Percentiles rank a stretch among this genome's conserved stretches.
phyloP scores from a whole-genome alignment of 148 eudicot species.

The Camellia lanceoleosa region DNA sequence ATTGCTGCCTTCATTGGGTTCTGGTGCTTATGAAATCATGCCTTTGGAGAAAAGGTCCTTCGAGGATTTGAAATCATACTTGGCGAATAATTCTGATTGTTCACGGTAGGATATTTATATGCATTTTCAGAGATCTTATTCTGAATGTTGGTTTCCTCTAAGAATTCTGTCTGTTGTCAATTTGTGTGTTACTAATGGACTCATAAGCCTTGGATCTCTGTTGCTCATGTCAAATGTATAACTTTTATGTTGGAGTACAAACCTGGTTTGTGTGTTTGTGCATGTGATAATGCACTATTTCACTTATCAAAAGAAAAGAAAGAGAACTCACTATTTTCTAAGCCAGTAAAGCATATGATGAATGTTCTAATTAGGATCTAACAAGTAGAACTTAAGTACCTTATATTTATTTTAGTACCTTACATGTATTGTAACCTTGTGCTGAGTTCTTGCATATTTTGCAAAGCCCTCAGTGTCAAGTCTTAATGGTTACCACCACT shows the following conservation, averaged over 20 bases:
- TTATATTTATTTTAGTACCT: neutral
- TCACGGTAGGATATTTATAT: conserved; percentile 42
- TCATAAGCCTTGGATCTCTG: neutral
- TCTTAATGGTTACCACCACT: neutral
- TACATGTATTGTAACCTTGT: neutral
- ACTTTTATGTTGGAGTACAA: neutral
- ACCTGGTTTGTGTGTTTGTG: neutral
- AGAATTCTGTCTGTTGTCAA: neutral
- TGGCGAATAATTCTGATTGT: conserved; percentile 76
- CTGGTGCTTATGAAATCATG: conserved; percentile 29
- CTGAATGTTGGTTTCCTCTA: neutral
- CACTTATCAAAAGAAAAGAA: too few relatives aligned
- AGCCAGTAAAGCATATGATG: conserved; percentile 1
- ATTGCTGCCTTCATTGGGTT: conserved; percentile 45
- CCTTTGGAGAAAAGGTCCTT: conserved; percentile 78
- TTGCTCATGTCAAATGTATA: neutral
- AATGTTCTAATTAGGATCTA: neutral
- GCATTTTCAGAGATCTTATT: neutral
- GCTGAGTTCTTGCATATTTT: neutral
- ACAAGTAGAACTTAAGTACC: neutral
- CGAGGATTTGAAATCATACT: conserved; percentile 67
- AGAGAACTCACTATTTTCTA: neutral
- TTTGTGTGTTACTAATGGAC: neutral
- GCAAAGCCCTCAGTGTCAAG: neutral
- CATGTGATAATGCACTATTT: neutral